Evolutionary conservation across 2,329 filamentous ascomycete species (phyloP).

Genomic region (Penicillium digitatum): DNA sequence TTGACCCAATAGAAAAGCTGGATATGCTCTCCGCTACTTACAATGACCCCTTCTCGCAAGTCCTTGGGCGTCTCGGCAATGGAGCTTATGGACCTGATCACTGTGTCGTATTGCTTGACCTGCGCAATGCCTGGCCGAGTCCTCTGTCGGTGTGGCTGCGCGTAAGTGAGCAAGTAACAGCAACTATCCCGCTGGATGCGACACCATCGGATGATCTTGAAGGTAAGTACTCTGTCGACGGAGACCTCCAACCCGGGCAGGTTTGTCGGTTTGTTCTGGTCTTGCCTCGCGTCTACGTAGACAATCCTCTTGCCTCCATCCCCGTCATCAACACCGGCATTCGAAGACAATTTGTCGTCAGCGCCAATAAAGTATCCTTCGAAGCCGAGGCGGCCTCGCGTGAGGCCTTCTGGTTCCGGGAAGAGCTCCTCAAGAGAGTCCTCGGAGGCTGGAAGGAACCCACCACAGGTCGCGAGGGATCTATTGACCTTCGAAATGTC

Average conservation of each 20-base stretch:
- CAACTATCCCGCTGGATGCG: slow-evolving; percentile 3
- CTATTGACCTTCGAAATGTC: slow-evolving; percentile 71
- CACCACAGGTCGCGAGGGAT: slow-evolving; percentile 58
- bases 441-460: slow-evolving; percentile 67
- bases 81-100: slow-evolving; percentile 55
- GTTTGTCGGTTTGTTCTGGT: slow-evolving; percentile 73
- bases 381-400: slow-evolving; percentile 72
- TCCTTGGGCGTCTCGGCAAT: slow-evolving; percentile 43
- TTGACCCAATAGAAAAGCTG: slow-evolving; percentile 6
- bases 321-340: slow-evolving; percentile 74
- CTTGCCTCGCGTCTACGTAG: slow-evolving; percentile 68
- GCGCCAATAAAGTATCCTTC: slow-evolving; percentile 70
- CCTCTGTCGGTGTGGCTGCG: slow-evolving; percentile 65
- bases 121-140: slow-evolving; percentile 86
- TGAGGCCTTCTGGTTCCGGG: slow-evolving; percentile 88
- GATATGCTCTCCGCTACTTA: slow-evolving; percentile 24
- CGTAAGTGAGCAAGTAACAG: slow-evolving; percentile 34
- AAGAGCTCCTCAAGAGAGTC: slow-evolving; percentile 69
- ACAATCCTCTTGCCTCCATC: slow-evolving; percentile 72
- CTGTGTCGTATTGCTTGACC: slow-evolving; percentile 75
- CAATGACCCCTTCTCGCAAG: slow-evolving; percentile 44
- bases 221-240: slow-evolving; percentile 36
- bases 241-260: slow-evolving; percentile 54
- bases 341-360: slow-evolving; percentile 91
- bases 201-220: slow-evolving; percentile 20